Evolutionary conservation across 768 basidiomycete genomes (phyloP).

Genomic region (Cystobasidium tubakii): DNA sequence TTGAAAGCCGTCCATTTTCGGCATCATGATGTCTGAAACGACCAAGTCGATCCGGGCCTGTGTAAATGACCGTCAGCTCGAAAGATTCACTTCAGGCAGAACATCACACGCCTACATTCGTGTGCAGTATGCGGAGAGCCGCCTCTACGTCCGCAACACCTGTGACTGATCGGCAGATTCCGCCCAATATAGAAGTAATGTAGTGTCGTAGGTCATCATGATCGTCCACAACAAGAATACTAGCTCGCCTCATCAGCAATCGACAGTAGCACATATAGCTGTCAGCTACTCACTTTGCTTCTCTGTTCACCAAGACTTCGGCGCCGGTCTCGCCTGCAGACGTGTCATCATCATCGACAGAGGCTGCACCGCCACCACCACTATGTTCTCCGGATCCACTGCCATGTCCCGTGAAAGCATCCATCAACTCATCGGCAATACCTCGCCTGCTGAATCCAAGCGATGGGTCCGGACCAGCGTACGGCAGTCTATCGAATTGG

Average conservation of each 20-base stretch:
- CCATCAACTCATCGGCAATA: constrained; percentile 9
- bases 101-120: not conserved
- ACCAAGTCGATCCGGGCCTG: constrained; percentile 24
- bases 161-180: not conserved
- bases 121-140: constrained; percentile 8
- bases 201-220: constrained; percentile 7
- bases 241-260: too few species aligned
- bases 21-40: constrained; percentile 20
- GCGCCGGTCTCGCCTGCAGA: not conserved
- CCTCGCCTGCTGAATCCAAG: not conserved
- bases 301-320: not conserved
- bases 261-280: too few species aligned
- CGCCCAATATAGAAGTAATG: constrained; percentile 1
- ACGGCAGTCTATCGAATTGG: not conserved
- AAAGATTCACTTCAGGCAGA: too few species aligned
- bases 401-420: not conserved
- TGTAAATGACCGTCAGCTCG: not conserved
- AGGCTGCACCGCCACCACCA: not conserved
- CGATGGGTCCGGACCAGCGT: not conserved
- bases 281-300: constrained; percentile 19
- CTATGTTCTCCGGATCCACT: not conserved
- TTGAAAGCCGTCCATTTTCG: constrained; percentile 12
- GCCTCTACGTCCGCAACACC: not conserved
- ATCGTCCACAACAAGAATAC: constrained; percentile 21
- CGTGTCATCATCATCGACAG: not conserved